Conservation (phyloP, 1,284 basidiomycete genomes). For the Peniophora sp. region DNA sequence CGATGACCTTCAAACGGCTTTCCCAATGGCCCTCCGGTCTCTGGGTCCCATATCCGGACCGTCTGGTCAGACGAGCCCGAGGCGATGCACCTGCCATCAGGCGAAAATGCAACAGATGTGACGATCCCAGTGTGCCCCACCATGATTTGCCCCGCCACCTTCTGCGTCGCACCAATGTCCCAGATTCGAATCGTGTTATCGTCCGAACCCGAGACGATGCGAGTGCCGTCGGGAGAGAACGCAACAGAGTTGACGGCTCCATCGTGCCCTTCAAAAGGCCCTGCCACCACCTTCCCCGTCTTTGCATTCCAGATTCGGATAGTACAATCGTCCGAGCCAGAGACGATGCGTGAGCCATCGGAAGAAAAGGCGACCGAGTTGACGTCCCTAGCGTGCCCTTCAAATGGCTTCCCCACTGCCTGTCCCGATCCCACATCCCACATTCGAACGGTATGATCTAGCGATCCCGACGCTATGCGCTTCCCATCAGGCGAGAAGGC, state of each 20-base stretch:
- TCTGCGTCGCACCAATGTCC: neutral
- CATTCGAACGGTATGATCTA: neutral
- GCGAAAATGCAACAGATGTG: neutral
- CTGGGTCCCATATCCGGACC: constrained; percentile 8
- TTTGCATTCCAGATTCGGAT: neutral
- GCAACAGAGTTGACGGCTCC: neutral
- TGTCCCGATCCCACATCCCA: neutral
- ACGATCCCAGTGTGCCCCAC: neutral
- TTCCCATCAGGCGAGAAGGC: too few relatives aligned
- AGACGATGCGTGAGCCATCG: neutral
- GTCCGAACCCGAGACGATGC: constrained; percentile 1
- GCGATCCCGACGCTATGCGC: neutral
- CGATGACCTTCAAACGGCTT: constrained; percentile 6
- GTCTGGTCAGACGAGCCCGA: constrained; percentile 1
- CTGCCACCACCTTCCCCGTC: neutral
- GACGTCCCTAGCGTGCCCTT: neutral
- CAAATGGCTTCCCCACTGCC: too few relatives aligned
- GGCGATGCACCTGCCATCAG: constrained; percentile 1
- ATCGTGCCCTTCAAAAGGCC: constrained; percentile 1
- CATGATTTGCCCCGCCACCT: neutral
- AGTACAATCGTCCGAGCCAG: neutral
- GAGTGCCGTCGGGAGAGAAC: constrained; percentile 1
- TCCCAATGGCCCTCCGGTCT: constrained; percentile 1
- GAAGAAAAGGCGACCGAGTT: neutral
- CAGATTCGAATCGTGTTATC: constrained; percentile 1